Evolutionary conservation across 2,329 filamentous ascomycete genomes (phyloP), one percentile per base, ranked within the genome.

Genomic region (Alternaria sp.): DNA sequence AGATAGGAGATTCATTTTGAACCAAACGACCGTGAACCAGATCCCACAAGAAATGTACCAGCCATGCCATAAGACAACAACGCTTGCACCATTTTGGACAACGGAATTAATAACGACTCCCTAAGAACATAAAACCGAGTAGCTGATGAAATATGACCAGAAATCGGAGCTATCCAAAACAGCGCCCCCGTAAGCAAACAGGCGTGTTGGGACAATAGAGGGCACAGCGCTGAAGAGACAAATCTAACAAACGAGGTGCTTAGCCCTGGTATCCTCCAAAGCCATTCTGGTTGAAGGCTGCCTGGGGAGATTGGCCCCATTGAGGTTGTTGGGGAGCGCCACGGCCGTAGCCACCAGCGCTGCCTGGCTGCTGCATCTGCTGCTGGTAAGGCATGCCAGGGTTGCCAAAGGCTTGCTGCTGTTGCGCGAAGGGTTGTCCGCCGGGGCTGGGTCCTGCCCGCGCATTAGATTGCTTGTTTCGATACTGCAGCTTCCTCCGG

Each of bases 291-390:
- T 83, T 85, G 71, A 82, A 83, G 63, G 76, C 77, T 63, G 82
- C 84, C 60, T 79, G 76, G 55, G 72, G 76, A 36, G 84, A 84
- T 74, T 86, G 85, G 64, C 82, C 83, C 84, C 86, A 87, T 74
- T 85, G 84, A 70, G 79, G 74, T 65, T 85, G 83, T 62, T 85
- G 83, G 59, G 83, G 85, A 67, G 85, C 85, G 68, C 92, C 93
- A 77, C 93, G 92, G 67, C 92, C 93, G 77, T 93, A 97, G 65
- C 93, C 93, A 73, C 92, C 93, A 72, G 92, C 91, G 77, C 91
- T 96, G 70, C 83, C 85, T 40, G 85, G 85, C 76, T 83, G 83
- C 63, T 72, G 71, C 67, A 73, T 72, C 68, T 79, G 81, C 73
- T 83, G 83, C 74, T 83, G 83, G 77, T 81, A 82, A 59, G 77